Evolutionary conservation across 202 grass and related monocot species (phyloP), one percentile per base, ranked within the genome.

Genomic region (Saccharum hybrid): DNA sequence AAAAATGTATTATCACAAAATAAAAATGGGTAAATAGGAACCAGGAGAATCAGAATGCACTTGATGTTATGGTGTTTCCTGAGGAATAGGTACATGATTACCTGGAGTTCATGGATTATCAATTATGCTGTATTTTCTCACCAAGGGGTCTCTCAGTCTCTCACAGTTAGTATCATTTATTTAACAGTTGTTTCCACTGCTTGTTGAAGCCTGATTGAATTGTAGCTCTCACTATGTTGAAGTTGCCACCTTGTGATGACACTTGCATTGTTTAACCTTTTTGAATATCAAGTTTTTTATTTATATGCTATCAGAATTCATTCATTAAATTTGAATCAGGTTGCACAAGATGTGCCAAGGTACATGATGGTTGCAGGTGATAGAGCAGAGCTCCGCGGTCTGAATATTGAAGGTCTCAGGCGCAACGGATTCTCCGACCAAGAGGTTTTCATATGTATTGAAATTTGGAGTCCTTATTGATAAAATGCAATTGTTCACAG

Each of bases 301-400:
- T 23, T 48, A 41, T 15, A 79, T 15, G 12, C 14, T 76, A 56
- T 63, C 10, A 12, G 56, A 70, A 65, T 69, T 40, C 46, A 75
- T 80, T 81, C 14, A 48, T 75, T 57, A 14, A 67, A 57, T 82
- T 81, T 81, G 15, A 79, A 54, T 73, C 81, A 95, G 96, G 85
- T 98, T 86, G 31, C 89, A 71, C 96, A 96, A 88, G 96, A 98
- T 85, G 91, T 96, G 73, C 96, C 96, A 85, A 95, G 92, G 74
- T 98, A 95, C 82, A 96, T 85, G 49, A 94, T 96, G 96, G 87
- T 98, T 77, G 87, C 89, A 49, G 93, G 96, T 72, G 85, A 89
- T 79, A 95, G 96, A 84, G 93, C 96, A 51, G 96, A 96, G 62
- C 93, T 98, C 71, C 90, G 83, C 79, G 91, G 91, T 74, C 86